Base-by-base conservation (phyloP, 768 basidiomycete species). In the Termitomyces sp. region DNA sequence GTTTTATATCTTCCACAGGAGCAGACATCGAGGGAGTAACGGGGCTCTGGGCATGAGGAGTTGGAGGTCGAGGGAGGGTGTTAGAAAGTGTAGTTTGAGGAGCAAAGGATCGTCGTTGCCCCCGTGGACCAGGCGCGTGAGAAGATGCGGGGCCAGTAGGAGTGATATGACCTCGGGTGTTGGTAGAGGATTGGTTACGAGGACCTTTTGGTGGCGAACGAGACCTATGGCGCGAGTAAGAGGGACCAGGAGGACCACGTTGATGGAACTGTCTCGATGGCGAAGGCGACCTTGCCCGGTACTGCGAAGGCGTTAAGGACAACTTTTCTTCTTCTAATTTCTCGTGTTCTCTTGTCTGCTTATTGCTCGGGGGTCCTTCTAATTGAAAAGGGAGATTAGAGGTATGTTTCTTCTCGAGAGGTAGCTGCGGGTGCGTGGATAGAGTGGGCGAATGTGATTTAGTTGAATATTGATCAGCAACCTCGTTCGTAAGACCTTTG, bases 181-280 rank as follows among this genome's bases (percentile, higher is more conserved):
- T 64, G 5, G 31, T 34, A 48, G 34, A 37, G 22, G 39, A 12
- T 10, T 45, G 24, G 47, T 62, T 66, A 24, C 75, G 74, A 44
- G 77, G 77, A 1, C 73, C 77, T 55, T 74, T 70, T 20, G 77
- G 76, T 12, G 77, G 77, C 4, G 75, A 75, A 31, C 72, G 73
- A 36, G 68, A 63, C 39, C 50, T 22, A 36, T 68, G 65, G 50
- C 60, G 63, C 13, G 65, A 64, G 45, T 66, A 60, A 57, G 50
- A 61, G 57, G 62, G 63, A 9, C 46, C 39, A 15, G 58, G 60
- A 24, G 56, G 54, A 37, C 45, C 61, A 47, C 63, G 61, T 44
- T 60, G 47, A 8, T 64, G 64, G 9, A 69, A 62, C 34, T 70
- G 64, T 59, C 62, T 63, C 50, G 67, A 64, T 39, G 67, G 66